Percentiles rank a stretch among this genome's conserved stretches.
Conservation (phyloP, 1,284 basidiomycete species). For the Ceratobasidium sp. region DNA sequence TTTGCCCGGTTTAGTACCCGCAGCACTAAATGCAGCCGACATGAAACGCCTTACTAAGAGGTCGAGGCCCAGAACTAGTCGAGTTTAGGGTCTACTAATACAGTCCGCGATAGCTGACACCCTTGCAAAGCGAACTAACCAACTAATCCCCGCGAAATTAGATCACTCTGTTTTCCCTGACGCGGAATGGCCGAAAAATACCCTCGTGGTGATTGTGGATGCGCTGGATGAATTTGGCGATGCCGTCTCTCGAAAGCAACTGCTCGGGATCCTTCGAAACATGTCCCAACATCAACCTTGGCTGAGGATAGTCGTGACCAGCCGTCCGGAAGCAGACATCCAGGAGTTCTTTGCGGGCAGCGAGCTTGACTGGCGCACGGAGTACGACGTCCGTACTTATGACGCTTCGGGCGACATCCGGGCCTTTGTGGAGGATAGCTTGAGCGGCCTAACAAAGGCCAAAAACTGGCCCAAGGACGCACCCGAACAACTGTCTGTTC, state of each 20-base stretch:
- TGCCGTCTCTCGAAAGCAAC: neutral
- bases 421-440: neutral
- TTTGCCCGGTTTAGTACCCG: too few species aligned
- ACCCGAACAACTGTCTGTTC: neutral
- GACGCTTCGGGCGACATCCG: neutral
- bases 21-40: too few species aligned
- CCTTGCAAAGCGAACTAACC: too few species aligned
- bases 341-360: neutral
- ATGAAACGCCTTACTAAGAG: too few species aligned
- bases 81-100: too few species aligned
- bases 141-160: too few species aligned
- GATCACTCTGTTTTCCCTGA: too few species aligned
- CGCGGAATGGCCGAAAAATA: neutral
- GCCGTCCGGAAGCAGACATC: constrained; percentile 31
- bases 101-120: too few species aligned
- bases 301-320: constrained; percentile 33
- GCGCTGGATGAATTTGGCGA: constrained; percentile 32
- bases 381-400: neutral
- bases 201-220: constrained; percentile 27
- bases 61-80: too few species aligned
- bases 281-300: neutral
- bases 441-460: neutral
- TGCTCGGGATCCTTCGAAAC: neutral
- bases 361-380: neutral
- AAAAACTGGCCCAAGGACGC: neutral